Percentiles rank a stretch among this genome's conserved stretches.
phyloP scores from a whole-genome alignment of 768 basidiomycete genomes.

The Dioszegia aurantiaca region DNA sequence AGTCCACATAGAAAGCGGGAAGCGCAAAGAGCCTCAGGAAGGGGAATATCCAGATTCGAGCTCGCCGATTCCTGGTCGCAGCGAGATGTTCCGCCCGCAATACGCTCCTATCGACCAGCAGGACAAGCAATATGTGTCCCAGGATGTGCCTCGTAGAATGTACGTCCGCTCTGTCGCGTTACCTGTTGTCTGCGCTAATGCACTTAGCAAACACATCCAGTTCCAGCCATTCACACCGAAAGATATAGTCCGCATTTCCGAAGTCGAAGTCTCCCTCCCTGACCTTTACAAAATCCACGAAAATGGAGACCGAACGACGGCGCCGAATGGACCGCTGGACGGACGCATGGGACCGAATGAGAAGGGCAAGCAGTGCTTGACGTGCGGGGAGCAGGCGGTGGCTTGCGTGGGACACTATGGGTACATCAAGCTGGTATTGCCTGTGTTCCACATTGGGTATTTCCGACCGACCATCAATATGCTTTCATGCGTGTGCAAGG shows the following conservation, averaged over 20 bases:
- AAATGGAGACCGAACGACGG: slow-evolving; percentile 65
- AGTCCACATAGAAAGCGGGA: too few relatives aligned
- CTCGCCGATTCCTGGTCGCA: too few relatives aligned
- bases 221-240: slow-evolving; percentile 91
- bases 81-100: slow-evolving; percentile 17
- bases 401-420: slow-evolving; percentile 98
- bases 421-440: slow-evolving; percentile 93
- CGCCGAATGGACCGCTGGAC: slow-evolving; percentile 89
- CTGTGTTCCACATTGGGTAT: slow-evolving; percentile 97
- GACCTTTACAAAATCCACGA: slow-evolving; percentile 72
- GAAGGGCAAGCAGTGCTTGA: slow-evolving; percentile 87
- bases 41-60: too few relatives aligned
- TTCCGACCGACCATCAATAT: slow-evolving; percentile 93
- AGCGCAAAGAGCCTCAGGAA: too few relatives aligned
- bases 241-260: slow-evolving; percentile 91
- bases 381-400: slow-evolving; percentile 83
- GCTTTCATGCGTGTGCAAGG: slow-evolving; percentile 96
- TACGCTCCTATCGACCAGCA: slow-evolving; percentile 32
- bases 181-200: slow-evolving; percentile 3
- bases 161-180: too few relatives aligned
- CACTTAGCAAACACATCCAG: slow-evolving; percentile 82
- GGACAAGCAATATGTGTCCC: slow-evolving; percentile 51
- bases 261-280: slow-evolving; percentile 90
- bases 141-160: slow-evolving; percentile 53
- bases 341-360: slow-evolving; percentile 87